phyloP scores from a whole-genome alignment of 1,284 basidiomycete species.

The Ceratobasidium theobromae region DNA sequence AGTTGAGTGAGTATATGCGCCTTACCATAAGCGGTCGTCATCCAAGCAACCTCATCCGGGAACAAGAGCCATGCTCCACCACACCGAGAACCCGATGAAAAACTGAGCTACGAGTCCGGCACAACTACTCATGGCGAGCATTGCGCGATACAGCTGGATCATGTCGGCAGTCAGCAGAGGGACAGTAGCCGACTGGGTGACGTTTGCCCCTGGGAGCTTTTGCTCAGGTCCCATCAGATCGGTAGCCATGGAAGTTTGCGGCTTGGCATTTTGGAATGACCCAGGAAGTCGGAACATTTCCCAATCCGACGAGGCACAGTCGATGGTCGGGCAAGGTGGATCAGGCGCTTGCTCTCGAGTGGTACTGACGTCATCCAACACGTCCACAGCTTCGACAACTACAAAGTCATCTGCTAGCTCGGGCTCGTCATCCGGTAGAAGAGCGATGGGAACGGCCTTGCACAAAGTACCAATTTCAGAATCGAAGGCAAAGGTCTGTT shows the following conservation, averaged over 20 bases:
- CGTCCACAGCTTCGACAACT: not conserved
- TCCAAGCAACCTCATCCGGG: not conserved
- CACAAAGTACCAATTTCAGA: not conserved
- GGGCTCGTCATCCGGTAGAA: not conserved
- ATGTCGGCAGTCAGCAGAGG: conserved; percentile 19
- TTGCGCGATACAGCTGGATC: conserved; percentile 1
- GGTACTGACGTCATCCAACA: not conserved
- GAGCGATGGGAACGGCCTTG: not conserved
- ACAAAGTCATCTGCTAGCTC: not conserved
- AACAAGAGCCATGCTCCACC: conserved; percentile 19
- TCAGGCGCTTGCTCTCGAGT: not conserved
- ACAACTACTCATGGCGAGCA: conserved; percentile 16
- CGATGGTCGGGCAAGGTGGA: not conserved
- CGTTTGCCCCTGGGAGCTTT: not conserved
- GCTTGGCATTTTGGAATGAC: not conserved
- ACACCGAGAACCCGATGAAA: conserved; percentile 11
- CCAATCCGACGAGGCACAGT: not conserved
- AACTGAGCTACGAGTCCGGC: conserved; percentile 24
- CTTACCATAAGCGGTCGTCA: not conserved
- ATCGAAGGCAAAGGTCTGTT: not conserved
- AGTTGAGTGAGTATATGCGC: not conserved
- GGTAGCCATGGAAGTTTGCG: not conserved
- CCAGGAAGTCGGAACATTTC: not conserved
- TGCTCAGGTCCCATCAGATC: too few relatives aligned
- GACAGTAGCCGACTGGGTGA: not conserved